Conservation (phyloP, 2,329 filamentous ascomycete species). For the Tolypocladium guangdongense region DNA sequence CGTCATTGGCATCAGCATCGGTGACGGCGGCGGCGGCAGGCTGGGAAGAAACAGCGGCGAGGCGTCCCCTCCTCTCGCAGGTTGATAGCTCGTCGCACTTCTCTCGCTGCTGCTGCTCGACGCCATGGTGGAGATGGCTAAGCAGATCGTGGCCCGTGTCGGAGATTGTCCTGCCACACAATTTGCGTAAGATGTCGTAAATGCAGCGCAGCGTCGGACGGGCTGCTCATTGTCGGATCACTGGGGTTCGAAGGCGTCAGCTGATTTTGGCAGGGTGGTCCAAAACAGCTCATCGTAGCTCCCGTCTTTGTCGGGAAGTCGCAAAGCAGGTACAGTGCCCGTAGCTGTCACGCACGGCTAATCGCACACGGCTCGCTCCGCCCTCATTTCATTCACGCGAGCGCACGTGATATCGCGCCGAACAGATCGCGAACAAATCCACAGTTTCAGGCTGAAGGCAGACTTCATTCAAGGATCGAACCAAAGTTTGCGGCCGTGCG, state of each 20-base stretch:
- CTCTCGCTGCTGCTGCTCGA: neutral
- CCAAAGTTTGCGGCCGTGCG: neutral
- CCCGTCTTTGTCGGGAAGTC: neutral
- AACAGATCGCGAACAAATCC: neutral
- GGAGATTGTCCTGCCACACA: neutral
- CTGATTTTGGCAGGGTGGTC: neutral
- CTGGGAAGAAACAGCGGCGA: neutral
- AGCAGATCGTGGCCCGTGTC: neutral
- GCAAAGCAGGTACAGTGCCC: neutral
- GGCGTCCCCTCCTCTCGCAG: neutral
- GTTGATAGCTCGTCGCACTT: neutral
- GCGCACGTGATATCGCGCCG: slow-evolving; percentile 5
- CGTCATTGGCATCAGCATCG: neutral
- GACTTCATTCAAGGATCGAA: neutral
- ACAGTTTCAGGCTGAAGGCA: neutral
- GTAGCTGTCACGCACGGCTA: neutral
- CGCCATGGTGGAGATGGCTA: slow-evolving; percentile 1
- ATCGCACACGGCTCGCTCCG: neutral
- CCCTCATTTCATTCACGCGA: neutral
- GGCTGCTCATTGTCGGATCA: neutral
- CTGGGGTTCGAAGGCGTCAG: neutral
- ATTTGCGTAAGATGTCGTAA: neutral
- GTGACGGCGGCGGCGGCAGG: neutral
- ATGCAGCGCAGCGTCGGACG: neutral
- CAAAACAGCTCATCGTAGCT: neutral